phyloP scores from a whole-genome alignment of 2,329 filamentous ascomycete genomes.

The Neopestalotiopsis rosae region DNA sequence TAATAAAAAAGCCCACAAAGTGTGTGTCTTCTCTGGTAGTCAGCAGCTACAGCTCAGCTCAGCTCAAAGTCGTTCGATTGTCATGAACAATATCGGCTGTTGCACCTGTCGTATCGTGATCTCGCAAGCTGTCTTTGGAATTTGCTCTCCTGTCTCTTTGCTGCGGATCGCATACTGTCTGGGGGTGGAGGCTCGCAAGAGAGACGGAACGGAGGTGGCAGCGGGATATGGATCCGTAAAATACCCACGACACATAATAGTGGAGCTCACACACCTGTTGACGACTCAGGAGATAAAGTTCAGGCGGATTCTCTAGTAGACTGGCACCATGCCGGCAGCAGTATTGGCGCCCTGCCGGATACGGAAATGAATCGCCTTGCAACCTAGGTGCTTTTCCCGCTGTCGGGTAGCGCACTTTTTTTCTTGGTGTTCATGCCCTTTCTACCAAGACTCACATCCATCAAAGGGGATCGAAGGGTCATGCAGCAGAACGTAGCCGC shows the following conservation, averaged over 20 bases:
- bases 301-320: background rate
- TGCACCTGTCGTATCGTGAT: slow-evolving; percentile 6
- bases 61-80: slow-evolving; percentile 4
- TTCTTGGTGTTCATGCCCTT: background rate
- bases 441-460: background rate
- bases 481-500: background rate
- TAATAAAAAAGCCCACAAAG: slow-evolving; percentile 1
- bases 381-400: slow-evolving; percentile 3
- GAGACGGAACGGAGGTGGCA: slow-evolving; percentile 11
- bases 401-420: slow-evolving; percentile 10
- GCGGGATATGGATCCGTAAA: slow-evolving; percentile 17
- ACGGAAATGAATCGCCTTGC: background rate
- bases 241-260: slow-evolving; percentile 13
- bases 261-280: background rate
- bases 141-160: background rate
- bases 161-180: slow-evolving; percentile 12
- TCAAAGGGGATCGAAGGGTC: no score
- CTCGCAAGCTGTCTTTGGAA: background rate
- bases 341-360: background rate
- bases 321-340: background rate
- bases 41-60: background rate
- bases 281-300: slow-evolving; percentile 13
- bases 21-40: slow-evolving; percentile 1
- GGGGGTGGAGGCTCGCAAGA: slow-evolving; percentile 1
- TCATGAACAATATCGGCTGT: slow-evolving; percentile 7